Base-by-base conservation (phyloP, 352 stramenopile genomes). In the Phytopythium helicoides region DNA sequence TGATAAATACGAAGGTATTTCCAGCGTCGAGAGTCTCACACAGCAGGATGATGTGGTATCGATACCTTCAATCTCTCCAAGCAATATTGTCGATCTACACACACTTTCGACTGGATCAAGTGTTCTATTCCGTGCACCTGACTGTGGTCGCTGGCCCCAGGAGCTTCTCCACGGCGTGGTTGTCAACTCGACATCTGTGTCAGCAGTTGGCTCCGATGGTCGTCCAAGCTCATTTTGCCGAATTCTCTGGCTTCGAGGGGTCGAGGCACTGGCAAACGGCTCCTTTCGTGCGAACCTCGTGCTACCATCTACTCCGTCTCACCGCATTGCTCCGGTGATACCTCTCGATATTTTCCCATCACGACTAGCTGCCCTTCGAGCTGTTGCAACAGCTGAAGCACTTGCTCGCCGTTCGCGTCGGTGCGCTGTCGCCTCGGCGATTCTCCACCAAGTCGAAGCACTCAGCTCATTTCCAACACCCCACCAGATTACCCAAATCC, bases 241-340 rank as follows among this genome's bases (percentile, higher is more conserved):
- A 9, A 60, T 92, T 34, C 52, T 90, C 15, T 92, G 77, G 79
- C 52, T 92, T 3, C 67, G 81, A 47, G 81, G 79, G 4, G 72
- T 92, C 11, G 62, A 86, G 45, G 52, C 73, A 22, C 56, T 92
- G n/a, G 59, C 73, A 3, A 89, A 90, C 46, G 71, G 76, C 14
- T 83, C 81, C 39, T 90, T 74, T 52, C 73, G 75, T 18, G 79
- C 81, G 14, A 64, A 50, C 9, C 50, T 92, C 10, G 44, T 69
- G 35, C 63, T 90, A 6, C 58, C 69, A 26, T 54, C 25, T n/a
- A 49, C 56, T 6, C 70, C 41, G 12, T 85, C 71, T 75, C 73
- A 75, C 1, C 56, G 45, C 45, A 51, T 51, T 15, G 28, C 45
- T 0, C 26, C 45, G n/a, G 38, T 21, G 3, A 10, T 79, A 6